Conservation (phyloP, 805 yeast genomes). For the Ogataea populi-albae region DNA sequence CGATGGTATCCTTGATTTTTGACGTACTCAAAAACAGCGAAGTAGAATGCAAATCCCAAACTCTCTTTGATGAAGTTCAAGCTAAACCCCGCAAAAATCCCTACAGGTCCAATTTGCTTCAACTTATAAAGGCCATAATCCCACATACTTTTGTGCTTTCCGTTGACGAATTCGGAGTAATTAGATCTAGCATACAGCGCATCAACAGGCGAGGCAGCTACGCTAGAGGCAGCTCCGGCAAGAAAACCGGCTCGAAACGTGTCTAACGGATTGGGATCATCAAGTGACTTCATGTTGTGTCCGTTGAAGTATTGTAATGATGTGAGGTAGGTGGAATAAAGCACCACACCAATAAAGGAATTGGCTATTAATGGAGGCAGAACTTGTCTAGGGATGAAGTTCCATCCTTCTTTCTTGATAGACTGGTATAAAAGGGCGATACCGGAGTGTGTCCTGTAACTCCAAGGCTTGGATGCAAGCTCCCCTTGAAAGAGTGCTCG, state of each 20-base stretch:
- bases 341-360: conserved; percentile 81
- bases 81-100: conserved; percentile 89
- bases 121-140: conserved; percentile 66
- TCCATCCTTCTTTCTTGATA: conserved; percentile 77
- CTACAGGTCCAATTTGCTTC: conserved; percentile 69
- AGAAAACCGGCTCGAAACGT: conserved; percentile 77
- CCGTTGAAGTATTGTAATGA: conserved; percentile 41
- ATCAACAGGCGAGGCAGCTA: conserved; percentile 91
- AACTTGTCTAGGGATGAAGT: conserved; percentile 77
- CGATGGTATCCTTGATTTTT: conserved; percentile 62
- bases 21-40: conserved; percentile 73
- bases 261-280: conserved; percentile 42
- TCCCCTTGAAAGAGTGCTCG: conserved; percentile 50
- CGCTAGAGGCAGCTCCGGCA: conserved; percentile 86
- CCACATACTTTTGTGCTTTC: conserved; percentile 73
- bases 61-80: conserved; percentile 74
- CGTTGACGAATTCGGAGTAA: conserved; percentile 67
- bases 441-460: conserved; percentile 69
- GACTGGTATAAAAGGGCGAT: conserved; percentile 73
- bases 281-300: conserved; percentile 17
- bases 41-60: conserved; percentile 81
- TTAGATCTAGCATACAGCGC: conserved; percentile 83
- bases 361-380: conserved; percentile 88
- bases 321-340: conserved; percentile 78
- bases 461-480: conserved; percentile 47